Evolutionary conservation across 805 yeast genomes (phyloP), one percentile per base, ranked within the genome.

Genomic region (Candida jianshihensis): DNA sequence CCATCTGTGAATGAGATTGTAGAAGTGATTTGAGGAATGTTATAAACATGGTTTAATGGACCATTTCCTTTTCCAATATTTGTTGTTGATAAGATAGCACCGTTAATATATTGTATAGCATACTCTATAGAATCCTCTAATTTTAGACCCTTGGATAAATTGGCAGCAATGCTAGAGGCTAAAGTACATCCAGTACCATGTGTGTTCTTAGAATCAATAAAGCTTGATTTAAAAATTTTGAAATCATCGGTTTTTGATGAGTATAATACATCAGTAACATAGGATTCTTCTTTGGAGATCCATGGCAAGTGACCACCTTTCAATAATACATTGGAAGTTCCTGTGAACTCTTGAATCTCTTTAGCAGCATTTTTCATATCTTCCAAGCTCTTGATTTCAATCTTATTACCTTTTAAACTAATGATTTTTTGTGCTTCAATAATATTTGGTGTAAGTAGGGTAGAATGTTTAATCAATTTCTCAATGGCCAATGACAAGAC

Each of bases 121-220:
- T 68, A 60, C 8, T 66, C 65, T 7, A 83, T 71, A 0, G 95
- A 64, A 3, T 64, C 66, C 3, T 47, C 43, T 8, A 84, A 49
- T 0, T 62, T 24, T 25, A 52, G 44, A 0, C 79, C 80, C 25
- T 65, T 65, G 4, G 95, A 89, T 19, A 86, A 47, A 46, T 82
- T 75, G 2, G 92, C 77, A 0, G 92, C 79, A 43, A 88, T 80
- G 0, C 95, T 70, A 1, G 95, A 78, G 0, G 94, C 77, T 34
- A 88, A 64, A 0, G 96, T 83, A 58, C 96, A 88, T 1, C 96
- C 96, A 4, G 96, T 85, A 11, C 96, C 96, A 56, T 88, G 96
- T 1, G 85, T 76, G 49, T 80, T 73, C 3, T 59, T 56, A 0
- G 87, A 64, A 6, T 60, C 49, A 4, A 69, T 51, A 37, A 52